Evolutionary conservation across 2,329 filamentous ascomycete genomes (phyloP).

Genomic region (Rhynchosporium secalis): DNA sequence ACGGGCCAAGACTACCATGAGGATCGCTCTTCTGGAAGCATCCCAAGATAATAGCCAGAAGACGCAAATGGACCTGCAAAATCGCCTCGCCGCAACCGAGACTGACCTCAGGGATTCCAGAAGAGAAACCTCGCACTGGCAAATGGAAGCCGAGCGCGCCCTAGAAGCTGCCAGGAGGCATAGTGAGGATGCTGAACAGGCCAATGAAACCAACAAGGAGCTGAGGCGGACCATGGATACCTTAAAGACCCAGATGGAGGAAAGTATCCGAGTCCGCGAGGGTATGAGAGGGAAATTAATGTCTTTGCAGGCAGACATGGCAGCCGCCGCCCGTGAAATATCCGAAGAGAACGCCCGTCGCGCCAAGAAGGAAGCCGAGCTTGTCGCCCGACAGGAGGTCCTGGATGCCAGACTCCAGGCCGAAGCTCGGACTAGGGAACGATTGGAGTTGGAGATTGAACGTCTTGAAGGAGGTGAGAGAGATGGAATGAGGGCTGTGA

Average conservation of each 20-base stretch:
- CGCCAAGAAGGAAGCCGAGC: slow-evolving; percentile 75
- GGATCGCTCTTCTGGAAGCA: slow-evolving; percentile 66
- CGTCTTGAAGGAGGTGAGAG: slow-evolving; percentile 64
- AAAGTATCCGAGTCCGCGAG: slow-evolving; percentile 82
- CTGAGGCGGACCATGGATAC: slow-evolving; percentile 72
- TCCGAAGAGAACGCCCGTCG: slow-evolving; percentile 79
- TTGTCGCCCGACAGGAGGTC: slow-evolving; percentile 76
- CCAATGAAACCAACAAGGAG: slow-evolving; percentile 65
- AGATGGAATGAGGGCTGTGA: slow-evolving; percentile 63
- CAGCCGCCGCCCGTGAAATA: slow-evolving; percentile 73
- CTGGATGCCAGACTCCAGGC: slow-evolving; percentile 75
- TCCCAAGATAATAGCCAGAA: slow-evolving; percentile 60
- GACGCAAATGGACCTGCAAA: slow-evolving; percentile 55
- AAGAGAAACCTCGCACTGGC: slow-evolving; percentile 61
- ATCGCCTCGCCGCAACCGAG: slow-evolving; percentile 55
- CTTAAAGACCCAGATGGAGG: slow-evolving; percentile 76
- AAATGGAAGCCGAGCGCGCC: slow-evolving; percentile 59
- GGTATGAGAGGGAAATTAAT: slow-evolving; percentile 82
- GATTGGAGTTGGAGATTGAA: slow-evolving; percentile 66
- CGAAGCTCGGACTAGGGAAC: slow-evolving; percentile 68
- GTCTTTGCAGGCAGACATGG: slow-evolving; percentile 84
- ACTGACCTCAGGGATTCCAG: slow-evolving; percentile 55
- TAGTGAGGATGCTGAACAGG: slow-evolving; percentile 57
- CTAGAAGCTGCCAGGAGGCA: slow-evolving; percentile 65
- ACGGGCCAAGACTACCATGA: slow-evolving; percentile 57